Base-by-base conservation (phyloP, 257 asterid species). In the Solanum clarkiae region DNA sequence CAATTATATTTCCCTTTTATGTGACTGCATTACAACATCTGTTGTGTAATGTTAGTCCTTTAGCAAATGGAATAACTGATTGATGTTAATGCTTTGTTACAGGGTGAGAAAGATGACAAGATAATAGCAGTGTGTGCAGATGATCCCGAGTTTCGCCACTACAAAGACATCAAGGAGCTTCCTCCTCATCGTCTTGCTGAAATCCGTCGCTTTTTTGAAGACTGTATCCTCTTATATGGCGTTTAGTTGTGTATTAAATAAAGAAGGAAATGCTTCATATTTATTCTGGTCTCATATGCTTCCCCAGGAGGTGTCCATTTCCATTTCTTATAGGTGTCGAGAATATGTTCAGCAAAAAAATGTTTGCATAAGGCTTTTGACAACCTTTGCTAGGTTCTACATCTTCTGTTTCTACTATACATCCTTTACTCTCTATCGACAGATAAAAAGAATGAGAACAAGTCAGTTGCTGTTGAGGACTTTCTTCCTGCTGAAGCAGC, bases 71-170 rank as follows among this genome's bases (percentile, higher is more conserved):
- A 16, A 53, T 53, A 15, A 53, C 63, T 86, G 80, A 42, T 70
- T 2, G 83, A 45, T 22, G 68, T 13, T 53, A 29, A 44, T 82
- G 60, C 59, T 40, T 71, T 82, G 40, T 18, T 79, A 84, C 90
- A 93, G 98, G 98, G 98, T 51, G 98, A 95, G 88, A 95, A 90
- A 90, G 98, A 95, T 86, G 98, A 95, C 89, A 95, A 95, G 84
- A 94, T 95, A 69, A 95, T 95, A 26, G 98, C 98, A 32, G 97
- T 95, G n/a, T 95, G 98, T 53, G 98, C 97, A 80, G 98, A 95
- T 83, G 97, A 93, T 87, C 98, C 97, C 1, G 97, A 95, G 89
- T 94, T 93, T 85, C 97, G 98, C 82, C 97, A 94, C 84, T 90
- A 89, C 87, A 90, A 71, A 54, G 96, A 93, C 90, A 93, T 95